Evolutionary conservation across 192 early-diverging fungal genomes (phyloP).

Genomic region (Coemansia sp.): DNA sequence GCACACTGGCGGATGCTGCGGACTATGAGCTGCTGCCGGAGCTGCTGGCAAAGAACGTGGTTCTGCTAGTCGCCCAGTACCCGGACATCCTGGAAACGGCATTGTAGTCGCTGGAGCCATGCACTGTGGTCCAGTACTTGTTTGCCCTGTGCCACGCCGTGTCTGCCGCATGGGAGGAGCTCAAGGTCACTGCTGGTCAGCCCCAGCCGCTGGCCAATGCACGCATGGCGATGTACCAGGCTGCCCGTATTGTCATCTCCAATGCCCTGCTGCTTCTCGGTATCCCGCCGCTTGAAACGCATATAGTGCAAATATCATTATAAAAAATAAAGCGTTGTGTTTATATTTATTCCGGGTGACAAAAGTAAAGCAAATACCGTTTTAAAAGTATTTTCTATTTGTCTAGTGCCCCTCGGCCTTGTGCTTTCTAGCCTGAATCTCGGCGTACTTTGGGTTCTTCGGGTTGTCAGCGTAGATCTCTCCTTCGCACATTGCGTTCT

Average conservation of each 20-base stretch:
- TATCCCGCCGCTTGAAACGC: slow-evolving; percentile 64
- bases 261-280: slow-evolving; percentile 83
- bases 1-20: slow-evolving; percentile 19
- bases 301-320: slow-evolving; percentile 70
- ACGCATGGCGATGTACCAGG: slow-evolving; percentile 80
- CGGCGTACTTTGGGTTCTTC: slow-evolving; percentile 52
- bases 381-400: background rate
- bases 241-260: slow-evolving; percentile 77
- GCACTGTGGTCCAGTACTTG: slow-evolving; percentile 79
- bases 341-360: too few species aligned
- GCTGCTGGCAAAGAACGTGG: slow-evolving; percentile 63
- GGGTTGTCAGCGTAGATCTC: slow-evolving; percentile 49
- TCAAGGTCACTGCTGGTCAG: slow-evolving; percentile 71
- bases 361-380: background rate
- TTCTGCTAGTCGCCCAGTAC: slow-evolving; percentile 75
- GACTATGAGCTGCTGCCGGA: slow-evolving; percentile 69
- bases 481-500: slow-evolving; percentile 48
- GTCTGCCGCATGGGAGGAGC: slow-evolving; percentile 68
- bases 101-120: slow-evolving; percentile 72
- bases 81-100: slow-evolving; percentile 77
- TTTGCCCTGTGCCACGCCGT: slow-evolving; percentile 79
- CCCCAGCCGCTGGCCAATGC: slow-evolving; percentile 75
- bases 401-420: slow-evolving; percentile 48
- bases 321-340: slow-evolving; percentile 11
- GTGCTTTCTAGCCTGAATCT: slow-evolving; percentile 56